phyloP scores from a whole-genome alignment of 2,329 filamentous ascomycete species.

The Phialophora chinensis region DNA sequence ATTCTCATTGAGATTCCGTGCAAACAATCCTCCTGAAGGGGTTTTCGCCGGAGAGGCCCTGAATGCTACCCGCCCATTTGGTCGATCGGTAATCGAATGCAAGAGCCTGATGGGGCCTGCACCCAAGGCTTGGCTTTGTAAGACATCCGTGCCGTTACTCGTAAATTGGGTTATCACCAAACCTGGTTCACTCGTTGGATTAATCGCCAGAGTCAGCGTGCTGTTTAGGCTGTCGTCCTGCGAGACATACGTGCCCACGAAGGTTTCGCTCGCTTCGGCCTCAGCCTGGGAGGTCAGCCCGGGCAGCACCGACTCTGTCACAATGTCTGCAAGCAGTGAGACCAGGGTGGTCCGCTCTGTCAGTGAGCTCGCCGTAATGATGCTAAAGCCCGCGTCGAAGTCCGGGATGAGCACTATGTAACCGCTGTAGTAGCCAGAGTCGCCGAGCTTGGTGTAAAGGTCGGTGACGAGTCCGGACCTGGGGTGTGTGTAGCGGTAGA shows the following conservation, averaged over 20 bases:
- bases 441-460: constrained; percentile 52
- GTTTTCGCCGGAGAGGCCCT: constrained; percentile 1
- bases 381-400: constrained; percentile 53
- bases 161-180: constrained; percentile 32
- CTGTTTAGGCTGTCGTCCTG: constrained; percentile 39
- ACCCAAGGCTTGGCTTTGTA: background rate
- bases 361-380: constrained; percentile 53
- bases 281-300: constrained; percentile 44
- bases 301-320: constrained; percentile 43
- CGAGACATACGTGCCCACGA: constrained; percentile 42
- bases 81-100: constrained; percentile 33
- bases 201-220: constrained; percentile 40
- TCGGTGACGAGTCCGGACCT: constrained; percentile 41
- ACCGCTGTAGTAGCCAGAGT: constrained; percentile 49
- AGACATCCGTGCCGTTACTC: constrained; percentile 29
- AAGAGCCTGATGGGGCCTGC: constrained; percentile 34
- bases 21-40: constrained; percentile 3
- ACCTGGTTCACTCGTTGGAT: constrained; percentile 27
- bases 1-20: constrained; percentile 5
- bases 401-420: constrained; percentile 53
- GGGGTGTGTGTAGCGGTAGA: constrained; percentile 45
- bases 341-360: constrained; percentile 49
- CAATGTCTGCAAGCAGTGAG: constrained; percentile 47
- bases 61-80: constrained; percentile 17
- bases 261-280: constrained; percentile 41